Conservation (phyloP, 169 alveolate genomes). For the Plasmodium sp. region DNA sequence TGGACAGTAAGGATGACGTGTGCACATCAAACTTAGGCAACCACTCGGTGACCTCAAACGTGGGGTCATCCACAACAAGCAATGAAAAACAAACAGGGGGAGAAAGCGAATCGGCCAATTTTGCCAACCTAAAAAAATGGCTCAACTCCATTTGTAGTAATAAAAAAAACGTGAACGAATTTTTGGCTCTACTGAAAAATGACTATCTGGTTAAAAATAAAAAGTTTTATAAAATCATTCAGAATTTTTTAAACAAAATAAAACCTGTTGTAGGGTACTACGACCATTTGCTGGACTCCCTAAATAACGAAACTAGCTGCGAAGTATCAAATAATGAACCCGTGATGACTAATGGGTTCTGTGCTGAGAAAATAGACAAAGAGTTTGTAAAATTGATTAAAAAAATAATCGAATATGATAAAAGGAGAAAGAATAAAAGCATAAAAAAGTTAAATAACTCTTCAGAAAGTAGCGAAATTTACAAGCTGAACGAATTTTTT, state of each 20-base stretch:
- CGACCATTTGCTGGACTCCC: conserved; percentile 5
- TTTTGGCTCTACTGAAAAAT: conserved; percentile 28
- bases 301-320: conserved; percentile 8
- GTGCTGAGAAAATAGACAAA: conserved; percentile 32
- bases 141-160: conserved; percentile 31
- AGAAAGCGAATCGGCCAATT: background rate
- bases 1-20: background rate
- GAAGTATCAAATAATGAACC: background rate
- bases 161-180: conserved; percentile 37
- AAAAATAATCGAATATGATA: conserved; percentile 70
- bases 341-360: background rate
- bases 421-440: conserved; percentile 32
- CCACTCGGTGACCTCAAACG: background rate
- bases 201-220: conserved; percentile 24
- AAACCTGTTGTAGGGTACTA: conserved; percentile 45
- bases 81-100: background rate
- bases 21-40: background rate
- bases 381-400: conserved; percentile 43
- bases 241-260: conserved; percentile 20
- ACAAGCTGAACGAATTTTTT: conserved; percentile 28
- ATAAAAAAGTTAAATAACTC: conserved; percentile 19
- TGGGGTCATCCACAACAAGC: background rate
- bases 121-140: conserved; percentile 10
- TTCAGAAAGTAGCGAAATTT: background rate
- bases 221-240: conserved; percentile 22